A percentile compares a stretch with the other conserved stretches of the same genome.
Evolutionary conservation across 2,329 filamentous ascomycete genomes (phyloP).

Genomic region (Dendryphion nanum): DNA sequence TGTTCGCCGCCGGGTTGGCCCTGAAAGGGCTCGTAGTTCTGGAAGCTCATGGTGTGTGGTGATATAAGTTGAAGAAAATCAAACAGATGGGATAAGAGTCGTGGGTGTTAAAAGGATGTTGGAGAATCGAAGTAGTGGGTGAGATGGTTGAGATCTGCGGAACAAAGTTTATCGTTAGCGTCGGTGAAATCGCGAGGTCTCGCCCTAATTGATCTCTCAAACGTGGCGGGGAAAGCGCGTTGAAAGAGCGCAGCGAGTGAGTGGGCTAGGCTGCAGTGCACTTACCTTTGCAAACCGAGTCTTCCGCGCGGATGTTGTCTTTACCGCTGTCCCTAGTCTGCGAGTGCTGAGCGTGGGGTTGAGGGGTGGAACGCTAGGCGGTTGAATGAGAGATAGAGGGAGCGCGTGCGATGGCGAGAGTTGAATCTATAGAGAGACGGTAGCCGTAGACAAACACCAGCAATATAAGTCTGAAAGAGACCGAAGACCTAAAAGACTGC

Average conservation of each 20-base stretch:
- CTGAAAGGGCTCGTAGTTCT: slow-evolving; percentile 63
- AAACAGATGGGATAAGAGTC: slow-evolving; percentile 17
- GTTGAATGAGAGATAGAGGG: neutral
- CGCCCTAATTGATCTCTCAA: neutral
- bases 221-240: slow-evolving; percentile 8
- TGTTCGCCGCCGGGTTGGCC: slow-evolving; percentile 55
- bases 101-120: slow-evolving; percentile 30
- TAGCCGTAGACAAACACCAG: neutral
- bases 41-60: slow-evolving; percentile 61
- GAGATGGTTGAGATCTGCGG: slow-evolving; percentile 16
- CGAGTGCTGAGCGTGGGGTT: neutral
- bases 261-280: slow-evolving; percentile 1
- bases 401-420: neutral
- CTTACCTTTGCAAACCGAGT: neutral
- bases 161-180: slow-evolving; percentile 22
- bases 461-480: slow-evolving; percentile 21
- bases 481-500: slow-evolving; percentile 27
- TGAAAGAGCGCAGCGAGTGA: no score
- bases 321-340: no score
- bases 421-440: neutral
- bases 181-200: slow-evolving; percentile 17
- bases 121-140: slow-evolving; percentile 18
- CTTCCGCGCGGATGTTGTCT: no score
- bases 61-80: slow-evolving; percentile 9
- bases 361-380: neutral